These are phyloP conservation scores for Canavalia ensiformis DNA, from an alignment of 306 rosid genomes.

Conservation along the genomic window DNA sequence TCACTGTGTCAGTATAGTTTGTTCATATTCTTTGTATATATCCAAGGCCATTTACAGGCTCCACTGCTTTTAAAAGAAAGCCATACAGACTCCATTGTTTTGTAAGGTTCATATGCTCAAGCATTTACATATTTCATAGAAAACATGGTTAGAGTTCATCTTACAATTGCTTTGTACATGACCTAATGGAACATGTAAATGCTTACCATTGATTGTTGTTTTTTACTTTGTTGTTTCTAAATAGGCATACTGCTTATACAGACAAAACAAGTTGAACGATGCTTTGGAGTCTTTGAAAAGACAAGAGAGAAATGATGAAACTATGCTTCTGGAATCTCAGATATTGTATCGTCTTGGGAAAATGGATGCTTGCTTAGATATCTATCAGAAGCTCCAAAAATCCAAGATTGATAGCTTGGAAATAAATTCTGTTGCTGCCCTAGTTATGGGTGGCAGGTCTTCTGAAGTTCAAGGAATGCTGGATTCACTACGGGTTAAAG, in stretches of 20 bases:
- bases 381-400: constrained; percentile 84
- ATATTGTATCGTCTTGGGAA: constrained; percentile 89
- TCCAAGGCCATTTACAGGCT: neutral
- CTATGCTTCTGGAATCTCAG: constrained; percentile 87
- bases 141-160: constrained; percentile 36
- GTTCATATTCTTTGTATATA: neutral
- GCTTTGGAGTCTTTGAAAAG: constrained; percentile 73
- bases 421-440: constrained; percentile 82
- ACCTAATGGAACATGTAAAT: neutral
- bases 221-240: constrained; percentile 46
- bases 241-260: constrained; percentile 98
- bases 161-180: neutral
- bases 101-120: constrained; percentile 30
- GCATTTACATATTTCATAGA: constrained; percentile 7
- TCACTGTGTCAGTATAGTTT: neutral
- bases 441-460: constrained; percentile 87
- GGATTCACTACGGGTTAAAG: constrained; percentile 78
- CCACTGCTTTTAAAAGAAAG: neutral
- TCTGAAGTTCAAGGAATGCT: constrained; percentile 81
- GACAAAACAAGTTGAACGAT: constrained; percentile 90
- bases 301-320: constrained; percentile 67
- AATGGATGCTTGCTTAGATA: constrained; percentile 90
- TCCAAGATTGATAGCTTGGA: constrained; percentile 85
- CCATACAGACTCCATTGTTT: constrained; percentile 3
- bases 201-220: constrained; percentile 45